phyloP scores from a whole-genome alignment of 129 eudicot species.

The Scalesia atractyloides region DNA sequence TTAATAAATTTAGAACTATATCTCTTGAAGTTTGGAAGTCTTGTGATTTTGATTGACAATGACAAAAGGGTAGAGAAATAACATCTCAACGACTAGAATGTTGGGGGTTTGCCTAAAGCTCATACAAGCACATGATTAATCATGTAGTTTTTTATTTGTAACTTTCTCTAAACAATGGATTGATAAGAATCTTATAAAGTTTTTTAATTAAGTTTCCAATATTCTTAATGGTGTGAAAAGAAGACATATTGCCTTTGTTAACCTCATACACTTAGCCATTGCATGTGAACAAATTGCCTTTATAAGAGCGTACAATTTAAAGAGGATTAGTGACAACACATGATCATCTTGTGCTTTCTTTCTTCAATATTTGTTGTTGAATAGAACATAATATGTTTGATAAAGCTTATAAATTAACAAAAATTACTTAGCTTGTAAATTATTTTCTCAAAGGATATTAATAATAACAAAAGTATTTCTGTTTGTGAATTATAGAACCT shows the following conservation, averaged over 20 bases:
- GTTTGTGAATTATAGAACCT: no score
- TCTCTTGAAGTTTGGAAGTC: constrained; percentile 28
- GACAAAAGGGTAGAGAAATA: constrained; percentile 33
- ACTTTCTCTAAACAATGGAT: neutral
- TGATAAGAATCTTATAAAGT: neutral
- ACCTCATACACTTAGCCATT: neutral
- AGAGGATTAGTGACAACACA: neutral
- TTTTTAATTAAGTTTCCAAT: neutral
- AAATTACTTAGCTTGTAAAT: no score
- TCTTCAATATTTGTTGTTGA: no score
- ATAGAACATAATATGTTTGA: no score
- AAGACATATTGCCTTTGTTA: neutral
- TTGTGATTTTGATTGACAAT: constrained; percentile 37
- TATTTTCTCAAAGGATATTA: no score
- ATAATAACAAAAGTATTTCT: no score
- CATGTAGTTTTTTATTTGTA: constrained; percentile 4
- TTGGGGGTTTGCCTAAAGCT: constrained; percentile 8
- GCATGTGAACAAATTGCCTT: constrained; percentile 9
- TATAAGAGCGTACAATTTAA: neutral
- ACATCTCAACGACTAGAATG: constrained; percentile 27
- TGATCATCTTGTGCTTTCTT: no score
- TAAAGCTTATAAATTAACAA: no score
- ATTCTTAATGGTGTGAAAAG: neutral
- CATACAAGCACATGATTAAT: constrained; percentile 16
- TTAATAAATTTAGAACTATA: neutral